A percentile compares a stretch with the other conserved stretches of the same genome.
Conservation (phyloP, 192 early-diverging fungal species). For the Paraglomus occultum region DNA sequence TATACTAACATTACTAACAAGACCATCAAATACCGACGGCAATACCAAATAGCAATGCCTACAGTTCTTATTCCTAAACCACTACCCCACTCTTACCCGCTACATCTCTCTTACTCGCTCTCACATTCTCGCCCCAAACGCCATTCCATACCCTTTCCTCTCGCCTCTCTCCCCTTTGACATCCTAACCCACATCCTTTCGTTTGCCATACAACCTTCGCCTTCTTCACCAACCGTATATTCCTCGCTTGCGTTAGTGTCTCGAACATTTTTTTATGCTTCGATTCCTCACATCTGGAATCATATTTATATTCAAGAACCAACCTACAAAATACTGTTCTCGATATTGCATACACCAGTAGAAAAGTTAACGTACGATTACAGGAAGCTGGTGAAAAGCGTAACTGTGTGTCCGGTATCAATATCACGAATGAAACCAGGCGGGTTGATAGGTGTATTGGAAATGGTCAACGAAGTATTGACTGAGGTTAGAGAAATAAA, state of each 20-base stretch:
- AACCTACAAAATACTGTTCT: slow-evolving; percentile 1
- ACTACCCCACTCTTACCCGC: too few relatives aligned
- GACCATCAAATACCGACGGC: too few relatives aligned
- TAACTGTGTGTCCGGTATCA: slow-evolving; percentile 29
- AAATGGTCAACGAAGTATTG: slow-evolving; percentile 1
- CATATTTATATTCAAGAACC: slow-evolving; percentile 26
- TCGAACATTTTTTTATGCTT: slow-evolving; percentile 12
- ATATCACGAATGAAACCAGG: slow-evolving; percentile 23
- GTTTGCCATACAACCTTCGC: background rate
- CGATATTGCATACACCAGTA: background rate
- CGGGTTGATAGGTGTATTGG: slow-evolving; percentile 16
- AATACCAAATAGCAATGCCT: too few relatives aligned
- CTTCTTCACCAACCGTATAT: background rate
- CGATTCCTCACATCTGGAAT: slow-evolving; percentile 21
- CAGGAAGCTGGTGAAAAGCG: background rate
- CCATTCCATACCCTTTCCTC: background rate
- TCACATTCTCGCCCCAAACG: too few relatives aligned
- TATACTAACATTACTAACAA: too few relatives aligned
- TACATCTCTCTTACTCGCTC: too few relatives aligned
- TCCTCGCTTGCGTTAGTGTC: slow-evolving; percentile 5
- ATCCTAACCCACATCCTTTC: slow-evolving; percentile 9
- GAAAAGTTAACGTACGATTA: slow-evolving; percentile 23
- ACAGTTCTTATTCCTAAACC: too few relatives aligned
- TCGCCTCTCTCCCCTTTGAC: slow-evolving; percentile 17
- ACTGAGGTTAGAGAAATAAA: background rate